Percentiles rank a stretch among this genome's conserved stretches.
Conservation (phyloP, 2,329 filamentous ascomycete genomes). For the Bipolaris sorokiniana region DNA sequence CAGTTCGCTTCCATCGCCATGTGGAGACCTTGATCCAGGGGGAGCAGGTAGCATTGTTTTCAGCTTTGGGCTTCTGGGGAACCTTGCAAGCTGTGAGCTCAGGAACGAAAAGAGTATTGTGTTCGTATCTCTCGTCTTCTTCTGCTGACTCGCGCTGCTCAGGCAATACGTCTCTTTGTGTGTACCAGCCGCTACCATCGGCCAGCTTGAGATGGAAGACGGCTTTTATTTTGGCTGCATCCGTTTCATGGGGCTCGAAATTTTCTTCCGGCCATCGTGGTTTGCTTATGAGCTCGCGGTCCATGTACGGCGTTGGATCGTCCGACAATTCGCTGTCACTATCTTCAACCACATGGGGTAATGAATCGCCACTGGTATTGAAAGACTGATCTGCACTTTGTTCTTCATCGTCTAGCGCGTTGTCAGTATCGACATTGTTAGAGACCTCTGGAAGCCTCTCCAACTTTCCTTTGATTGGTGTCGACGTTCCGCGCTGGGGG, state of each 20-base stretch:
- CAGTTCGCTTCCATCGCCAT: slow-evolving; percentile 3
- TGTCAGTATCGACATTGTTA: too few relatives aligned
- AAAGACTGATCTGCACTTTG: neutral
- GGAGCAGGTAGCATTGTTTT: neutral
- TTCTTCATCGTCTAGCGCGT: neutral
- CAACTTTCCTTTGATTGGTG: too few relatives aligned
- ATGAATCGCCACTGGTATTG: neutral
- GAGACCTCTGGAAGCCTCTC: too few relatives aligned
- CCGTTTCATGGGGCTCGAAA: neutral
- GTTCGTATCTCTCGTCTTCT: neutral
- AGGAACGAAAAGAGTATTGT: slow-evolving; percentile 1
- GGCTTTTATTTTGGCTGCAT: slow-evolving; percentile 5
- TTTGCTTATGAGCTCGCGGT: neutral
- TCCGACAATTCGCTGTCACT: slow-evolving; percentile 4
- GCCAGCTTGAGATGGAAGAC: neutral
- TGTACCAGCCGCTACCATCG: slow-evolving; percentile 6
- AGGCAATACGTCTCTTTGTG: neutral
- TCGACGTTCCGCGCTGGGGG: too few relatives aligned
- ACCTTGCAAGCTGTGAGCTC: slow-evolving; percentile 5
- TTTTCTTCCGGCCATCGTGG: neutral
- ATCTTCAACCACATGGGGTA: neutral
- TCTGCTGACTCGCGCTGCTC: slow-evolving; percentile 3
- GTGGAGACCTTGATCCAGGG: neutral
- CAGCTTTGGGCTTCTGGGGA: neutral
- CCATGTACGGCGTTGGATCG: neutral